Base-by-base conservation (phyloP, 1,139 yeast species). In the Yamadazyma buinensis region DNA sequence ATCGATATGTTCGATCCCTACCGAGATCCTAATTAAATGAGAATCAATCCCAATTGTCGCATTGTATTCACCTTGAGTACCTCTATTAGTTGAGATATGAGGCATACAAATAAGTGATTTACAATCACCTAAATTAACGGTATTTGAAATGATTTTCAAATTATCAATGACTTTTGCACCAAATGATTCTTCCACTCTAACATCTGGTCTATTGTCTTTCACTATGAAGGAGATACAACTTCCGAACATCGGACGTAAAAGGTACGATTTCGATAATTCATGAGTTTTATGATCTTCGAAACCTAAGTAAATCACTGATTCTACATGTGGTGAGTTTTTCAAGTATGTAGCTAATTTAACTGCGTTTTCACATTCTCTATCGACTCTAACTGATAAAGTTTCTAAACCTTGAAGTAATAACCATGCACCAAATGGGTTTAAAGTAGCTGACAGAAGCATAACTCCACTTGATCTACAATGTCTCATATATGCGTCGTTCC, bases 101-200 rank as follows among this genome's bases (percentile, higher is more conserved):
- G 97, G 97, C 40, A 95, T 87, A 61, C 90, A 88, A 39, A 88
- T 94, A 56, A 90, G 73, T 28, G 97, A 85, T 70, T 88, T 90
- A 35, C 87, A 78, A 57, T 90, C 97, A 57, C 97, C 97, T 40
- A 90, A 95, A 52, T 90, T 90, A 39, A 97, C 97, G 57, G 90
- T 75, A 67, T 87, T 85, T 19, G 95, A 80, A 35, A 95, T 94
- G 40, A 90, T 64, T 61, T 84, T 75, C 59, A 90, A 75, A 47
- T 63, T 64, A 60, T 87, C 95, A 40, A 85, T 95, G 42, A 87
- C 84, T 48, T 68, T 73, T 31, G 90, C 90, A 48, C 94, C 86
- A 32, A 86, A 75, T 44, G 78, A 81, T 46, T 75, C 55, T 64
- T 80, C 82, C 43, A 77, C 78, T 39, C 67, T 61, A n/a, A 23